phyloP scores from a whole-genome alignment of 768 basidiomycete species.

The Agrocybe praecox region DNA sequence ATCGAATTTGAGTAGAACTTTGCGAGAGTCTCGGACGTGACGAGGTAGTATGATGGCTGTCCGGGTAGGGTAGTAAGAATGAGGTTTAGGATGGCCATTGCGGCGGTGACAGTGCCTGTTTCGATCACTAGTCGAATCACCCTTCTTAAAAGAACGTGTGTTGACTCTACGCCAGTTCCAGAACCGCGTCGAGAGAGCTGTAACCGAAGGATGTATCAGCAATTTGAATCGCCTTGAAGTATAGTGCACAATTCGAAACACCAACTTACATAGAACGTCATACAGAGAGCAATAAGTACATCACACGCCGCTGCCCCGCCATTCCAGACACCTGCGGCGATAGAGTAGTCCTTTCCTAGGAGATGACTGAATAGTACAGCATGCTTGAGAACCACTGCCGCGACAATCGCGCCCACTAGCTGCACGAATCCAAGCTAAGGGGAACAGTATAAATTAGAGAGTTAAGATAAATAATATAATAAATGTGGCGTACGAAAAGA shows the following conservation, averaged over 20 bases:
- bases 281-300: conserved; percentile 17
- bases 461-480: neutral
- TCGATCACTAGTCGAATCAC: conserved; percentile 15
- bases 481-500: neutral
- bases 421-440: conserved; percentile 15
- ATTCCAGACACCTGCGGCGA: conserved; percentile 16
- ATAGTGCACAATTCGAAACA: too few relatives aligned
- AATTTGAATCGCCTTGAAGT: too few relatives aligned
- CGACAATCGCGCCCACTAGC: conserved; percentile 13
- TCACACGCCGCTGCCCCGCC: conserved; percentile 18
- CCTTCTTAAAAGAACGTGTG: conserved; percentile 6
- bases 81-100: conserved; percentile 17
- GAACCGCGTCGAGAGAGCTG: conserved; percentile 6
- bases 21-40: conserved; percentile 10
- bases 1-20: conserved; percentile 18
- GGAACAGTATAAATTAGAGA: neutral
- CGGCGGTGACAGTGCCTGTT: conserved; percentile 17
- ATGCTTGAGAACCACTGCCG: conserved; percentile 8
- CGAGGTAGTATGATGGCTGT: conserved; percentile 11
- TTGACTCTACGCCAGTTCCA: conserved; percentile 1
- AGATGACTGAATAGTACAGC: conserved; percentile 9
- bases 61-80: conserved; percentile 5
- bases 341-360: conserved; percentile 3
- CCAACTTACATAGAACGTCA: conserved; percentile 22
- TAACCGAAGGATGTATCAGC: too few relatives aligned